phyloP scores from a whole-genome alignment of 495 filamentous ascomycete species.

The Immersiella caudata region DNA sequence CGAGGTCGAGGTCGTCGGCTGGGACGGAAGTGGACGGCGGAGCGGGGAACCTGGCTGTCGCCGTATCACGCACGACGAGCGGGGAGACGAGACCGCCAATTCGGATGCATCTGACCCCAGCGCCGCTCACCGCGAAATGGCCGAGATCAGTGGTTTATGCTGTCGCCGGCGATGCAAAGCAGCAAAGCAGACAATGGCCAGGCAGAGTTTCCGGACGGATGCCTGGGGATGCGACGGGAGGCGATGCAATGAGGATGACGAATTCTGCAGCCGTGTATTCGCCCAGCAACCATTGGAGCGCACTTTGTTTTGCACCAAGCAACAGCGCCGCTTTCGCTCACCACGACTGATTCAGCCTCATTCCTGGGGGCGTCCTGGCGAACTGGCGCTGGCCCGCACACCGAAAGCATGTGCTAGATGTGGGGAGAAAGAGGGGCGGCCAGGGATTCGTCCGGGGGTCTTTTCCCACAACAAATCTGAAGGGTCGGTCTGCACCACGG shows the following conservation, averaged over 20 bases:
- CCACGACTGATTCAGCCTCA: constrained; percentile 39
- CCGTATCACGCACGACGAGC: constrained; percentile 36
- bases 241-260: constrained; percentile 21
- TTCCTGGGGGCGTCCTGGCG: constrained; percentile 19
- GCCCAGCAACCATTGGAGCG: constrained; percentile 2
- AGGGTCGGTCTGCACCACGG: background rate
- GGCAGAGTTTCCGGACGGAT: background rate
- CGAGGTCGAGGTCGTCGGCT: constrained; percentile 1
- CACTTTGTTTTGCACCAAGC: constrained; percentile 15
- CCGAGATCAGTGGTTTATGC: background rate
- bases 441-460: background rate
- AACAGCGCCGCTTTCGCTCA: constrained; percentile 21
- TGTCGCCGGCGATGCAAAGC: constrained; percentile 4
- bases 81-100: constrained; percentile 34
- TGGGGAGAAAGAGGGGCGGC: background rate
- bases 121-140: background rate
- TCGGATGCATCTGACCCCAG: constrained; percentile 18
- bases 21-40: constrained; percentile 12
- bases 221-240: background rate
- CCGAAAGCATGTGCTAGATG: constrained; percentile 4
- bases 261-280: constrained; percentile 31
- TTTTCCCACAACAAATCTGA: background rate
- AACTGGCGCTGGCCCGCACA: background rate
- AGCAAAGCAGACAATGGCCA: background rate
- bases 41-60: constrained; percentile 28